Percentiles rank a stretch among this genome's conserved stretches.
Conservation (phyloP, 2,329 filamentous ascomycete species). For the Eutypella sp. region DNA sequence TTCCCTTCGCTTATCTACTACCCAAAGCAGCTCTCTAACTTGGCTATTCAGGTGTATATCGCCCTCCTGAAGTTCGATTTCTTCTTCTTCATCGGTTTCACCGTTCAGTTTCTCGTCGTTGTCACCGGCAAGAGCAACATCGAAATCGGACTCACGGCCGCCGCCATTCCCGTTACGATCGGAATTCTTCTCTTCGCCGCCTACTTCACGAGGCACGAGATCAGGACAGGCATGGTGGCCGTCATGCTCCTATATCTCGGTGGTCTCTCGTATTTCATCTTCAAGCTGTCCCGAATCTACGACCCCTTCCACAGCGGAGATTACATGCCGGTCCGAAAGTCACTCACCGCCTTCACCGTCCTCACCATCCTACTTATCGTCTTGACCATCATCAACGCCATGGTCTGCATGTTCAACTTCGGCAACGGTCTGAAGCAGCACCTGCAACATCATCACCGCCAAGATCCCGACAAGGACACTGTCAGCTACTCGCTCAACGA, state of each 20-base stretch:
- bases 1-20: no score
- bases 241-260: constrained; percentile 85
- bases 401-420: constrained; percentile 88
- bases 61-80: constrained; percentile 98
- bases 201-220: constrained; percentile 80
- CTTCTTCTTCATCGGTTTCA: constrained; percentile 99
- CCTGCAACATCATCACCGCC: constrained; percentile 51
- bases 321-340: constrained; percentile 77
- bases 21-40: constrained; percentile 13
- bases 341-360: constrained; percentile 87
- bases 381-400: constrained; percentile 80
- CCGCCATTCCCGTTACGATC: constrained; percentile 87
- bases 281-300: constrained; percentile 97
- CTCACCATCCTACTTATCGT: constrained; percentile 87
- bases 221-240: constrained; percentile 67
- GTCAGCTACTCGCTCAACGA: constrained; percentile 52
- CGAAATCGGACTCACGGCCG: constrained; percentile 83
- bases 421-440: constrained; percentile 84
- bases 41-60: constrained; percentile 96
- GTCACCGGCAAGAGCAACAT: constrained; percentile 64
- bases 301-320: constrained; percentile 50
- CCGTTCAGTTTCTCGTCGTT: constrained; percentile 94
- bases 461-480: constrained; percentile 51
- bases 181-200: constrained; percentile 80
- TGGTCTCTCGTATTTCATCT: constrained; percentile 90